Conservation (phyloP, 2,329 filamentous ascomycete genomes). For the Aspergillus sp. region DNA sequence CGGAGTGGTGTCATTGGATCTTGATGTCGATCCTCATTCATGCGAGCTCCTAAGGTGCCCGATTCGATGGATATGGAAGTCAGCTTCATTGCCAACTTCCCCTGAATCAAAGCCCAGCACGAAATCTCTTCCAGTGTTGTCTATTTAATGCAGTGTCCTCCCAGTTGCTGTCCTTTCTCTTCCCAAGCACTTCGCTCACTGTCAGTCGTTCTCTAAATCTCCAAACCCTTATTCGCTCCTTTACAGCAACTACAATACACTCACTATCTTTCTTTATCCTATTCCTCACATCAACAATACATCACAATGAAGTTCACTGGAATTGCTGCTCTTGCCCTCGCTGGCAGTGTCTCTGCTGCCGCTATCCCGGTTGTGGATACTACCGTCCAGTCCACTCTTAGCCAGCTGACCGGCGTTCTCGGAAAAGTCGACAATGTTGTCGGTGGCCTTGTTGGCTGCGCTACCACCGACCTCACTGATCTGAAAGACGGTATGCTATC, state of each 20-base stretch:
- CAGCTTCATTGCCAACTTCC: conserved; percentile 3
- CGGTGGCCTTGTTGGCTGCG: conserved; percentile 13
- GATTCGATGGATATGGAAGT: not conserved
- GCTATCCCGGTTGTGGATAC: conserved; percentile 26
- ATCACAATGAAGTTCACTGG: conserved; percentile 41
- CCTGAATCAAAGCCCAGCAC: conserved; percentile 14
- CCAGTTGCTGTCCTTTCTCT: conserved; percentile 10
- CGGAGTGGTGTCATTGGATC: not conserved
- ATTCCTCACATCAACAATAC: conserved; percentile 7
- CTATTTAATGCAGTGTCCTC: conserved; percentile 27
- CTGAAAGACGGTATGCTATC: conserved; percentile 13
- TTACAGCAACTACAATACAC: conserved; percentile 16
- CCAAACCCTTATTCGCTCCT: conserved; percentile 15
- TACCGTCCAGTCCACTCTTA: conserved; percentile 15
- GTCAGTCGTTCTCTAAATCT: conserved; percentile 25
- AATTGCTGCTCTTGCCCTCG: conserved; percentile 34
- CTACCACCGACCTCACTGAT: conserved; percentile 9
- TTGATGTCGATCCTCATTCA: conserved; percentile 21
- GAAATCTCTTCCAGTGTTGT: not conserved
- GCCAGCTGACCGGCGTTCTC: conserved; percentile 18
- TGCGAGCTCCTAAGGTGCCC: not conserved
- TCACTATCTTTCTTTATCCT: conserved; percentile 22
- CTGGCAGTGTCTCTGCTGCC: conserved; percentile 31
- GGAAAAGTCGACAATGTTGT: conserved; percentile 21
- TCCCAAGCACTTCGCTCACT: conserved; percentile 21